Base-by-base conservation (phyloP, 2,329 filamentous ascomycete genomes). In the Xylariaceae sp. region DNA sequence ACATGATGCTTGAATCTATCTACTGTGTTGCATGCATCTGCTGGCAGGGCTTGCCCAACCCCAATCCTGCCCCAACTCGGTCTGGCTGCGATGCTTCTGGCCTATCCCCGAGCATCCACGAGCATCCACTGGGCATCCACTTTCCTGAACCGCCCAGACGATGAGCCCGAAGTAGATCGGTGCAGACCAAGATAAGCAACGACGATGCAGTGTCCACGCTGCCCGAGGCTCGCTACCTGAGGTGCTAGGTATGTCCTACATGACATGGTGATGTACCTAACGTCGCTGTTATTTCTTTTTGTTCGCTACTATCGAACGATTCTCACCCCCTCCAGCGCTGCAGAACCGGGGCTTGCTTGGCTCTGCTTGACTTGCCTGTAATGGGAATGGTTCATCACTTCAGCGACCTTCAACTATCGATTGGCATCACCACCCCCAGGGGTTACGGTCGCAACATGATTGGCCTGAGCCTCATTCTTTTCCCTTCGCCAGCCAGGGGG, bases 221-320 rank as follows among this genome's bases (percentile, higher is more conserved):
- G 10, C 41, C 19, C 15, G 32, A 34, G 32, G 32, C 3, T 22
- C 40, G 7, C 40, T 8, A 42, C 18, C 18, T 8, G 12, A 42
- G 12, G 19, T 43, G 6, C 22, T 37, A 37, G 16, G 41, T 29
- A 43, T 29, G 41, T 29, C 21, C 41, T 22, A 42, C 40, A 8
- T 42, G 10, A 30, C 29, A 6, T 30, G 10, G 29, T 51, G 29
- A n/a, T n/a, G 29, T 30, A 30, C 29, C 36, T 47, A 44, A 47
- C 52, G 47, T 49, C 22, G 52, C 37, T 42, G 34, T 34, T 16
- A 40, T 21, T 53, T 59, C 56, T 48, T 54, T 57, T 59, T 59
- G 54, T 29, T 48, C 39, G 47, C 49, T 57, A 54, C 54, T 59
- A 59, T 59, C 57, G 54, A 59, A 56, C 53, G 49, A 56, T 51